Evolutionary conservation across 805 yeast species (phyloP), one percentile per base, ranked within the genome.

Genomic region (Candida vartiovaarae): DNA sequence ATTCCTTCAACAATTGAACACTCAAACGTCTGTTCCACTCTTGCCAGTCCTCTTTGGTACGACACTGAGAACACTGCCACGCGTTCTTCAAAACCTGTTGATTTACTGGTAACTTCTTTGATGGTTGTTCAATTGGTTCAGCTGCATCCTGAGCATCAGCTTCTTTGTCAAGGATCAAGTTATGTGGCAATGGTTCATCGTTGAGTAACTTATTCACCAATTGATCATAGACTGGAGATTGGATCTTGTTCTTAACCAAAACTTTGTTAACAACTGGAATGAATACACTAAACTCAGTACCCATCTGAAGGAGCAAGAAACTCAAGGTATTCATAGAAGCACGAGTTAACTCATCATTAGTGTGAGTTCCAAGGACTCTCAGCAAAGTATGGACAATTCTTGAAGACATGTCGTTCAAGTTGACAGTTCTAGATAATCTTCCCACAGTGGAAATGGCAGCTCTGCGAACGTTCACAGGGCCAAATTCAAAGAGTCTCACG

Each of bases 31-130:
- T 76, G 51, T 89, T 80, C 99, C 99, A 93, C 58, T 93, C 98
- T 54, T 85, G 91, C 99, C 99, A 93, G 53, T 93, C 99, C 54
- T 90, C 98, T 53, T 82, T 81, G 0, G 97, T 87, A 41, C 95
- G 76, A 51, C 91, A 78, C 52, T 87, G 91, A 25, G 85, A 77
- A 27, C 95, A 84, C 53, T 89, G 96, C 98, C 99, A 93, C 1
- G 90, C 87, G 36, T 78, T 76, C 55, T 86, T 82, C 54, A 93
- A 68, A 7, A 69, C 70, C 42, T 70, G 71, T 51, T 78, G 82
- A 50, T 79, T 79, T 4, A 79, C 76, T 0, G 95, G 90, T 8
- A 91, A 67, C 54, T 86, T 86, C 54, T 83, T 80, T 3, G 82
- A 71, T 1, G 84, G 78, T 49, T 82, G 76, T 47, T 82, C 91